A percentile compares a stretch with the other conserved stretches of the same genome.
Conservation (phyloP, 805 yeast genomes). For the Cyberlindnera maritima region DNA sequence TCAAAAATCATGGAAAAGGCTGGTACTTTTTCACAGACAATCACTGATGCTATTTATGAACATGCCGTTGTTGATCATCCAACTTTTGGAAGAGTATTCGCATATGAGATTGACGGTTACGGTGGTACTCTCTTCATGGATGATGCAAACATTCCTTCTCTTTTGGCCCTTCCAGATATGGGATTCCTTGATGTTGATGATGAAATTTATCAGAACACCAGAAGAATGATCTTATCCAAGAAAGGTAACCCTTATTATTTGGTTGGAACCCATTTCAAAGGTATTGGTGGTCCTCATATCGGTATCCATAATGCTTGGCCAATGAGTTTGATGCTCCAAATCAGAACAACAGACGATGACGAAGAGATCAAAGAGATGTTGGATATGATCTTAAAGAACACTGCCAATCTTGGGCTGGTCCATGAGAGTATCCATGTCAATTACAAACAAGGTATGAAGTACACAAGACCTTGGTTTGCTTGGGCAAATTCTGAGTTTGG, state of each 20-base stretch:
- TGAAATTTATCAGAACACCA: slow-evolving; percentile 69
- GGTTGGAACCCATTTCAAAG: slow-evolving; percentile 60
- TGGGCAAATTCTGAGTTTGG: slow-evolving; percentile 95
- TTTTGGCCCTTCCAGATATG: slow-evolving; percentile 75
- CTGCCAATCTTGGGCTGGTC: slow-evolving; percentile 76
- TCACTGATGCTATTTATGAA: slow-evolving; percentile 55
- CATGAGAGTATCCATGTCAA: slow-evolving; percentile 79
- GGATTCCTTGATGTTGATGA: slow-evolving; percentile 57
- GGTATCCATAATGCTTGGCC: slow-evolving; percentile 88
- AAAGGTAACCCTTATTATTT: slow-evolving; percentile 78
- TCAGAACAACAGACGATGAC: slow-evolving; percentile 73
- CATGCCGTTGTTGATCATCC: slow-evolving; percentile 70
- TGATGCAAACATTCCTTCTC: slow-evolving; percentile 87
- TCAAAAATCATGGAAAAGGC: slow-evolving; percentile 35
- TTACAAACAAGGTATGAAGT: slow-evolving; percentile 42
- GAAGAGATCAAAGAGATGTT: slow-evolving; percentile 57
- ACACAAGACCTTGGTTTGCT: slow-evolving; percentile 86
- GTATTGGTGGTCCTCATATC: slow-evolving; percentile 90
- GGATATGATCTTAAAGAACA: slow-evolving; percentile 50
- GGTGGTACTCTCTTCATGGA: slow-evolving; percentile 78
- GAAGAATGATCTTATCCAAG: slow-evolving; percentile 68
- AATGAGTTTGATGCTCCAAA: slow-evolving; percentile 73
- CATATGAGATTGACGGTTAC: slow-evolving; percentile 87
- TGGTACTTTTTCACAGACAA: slow-evolving; percentile 36
- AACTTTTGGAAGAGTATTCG: slow-evolving; percentile 71